A percentile compares a stretch with the other conserved stretches of the same genome.
These are phyloP conservation scores for Borovskyia barvae DNA, from an alignment of 208 protist species.

Conservation along the genomic window DNA sequence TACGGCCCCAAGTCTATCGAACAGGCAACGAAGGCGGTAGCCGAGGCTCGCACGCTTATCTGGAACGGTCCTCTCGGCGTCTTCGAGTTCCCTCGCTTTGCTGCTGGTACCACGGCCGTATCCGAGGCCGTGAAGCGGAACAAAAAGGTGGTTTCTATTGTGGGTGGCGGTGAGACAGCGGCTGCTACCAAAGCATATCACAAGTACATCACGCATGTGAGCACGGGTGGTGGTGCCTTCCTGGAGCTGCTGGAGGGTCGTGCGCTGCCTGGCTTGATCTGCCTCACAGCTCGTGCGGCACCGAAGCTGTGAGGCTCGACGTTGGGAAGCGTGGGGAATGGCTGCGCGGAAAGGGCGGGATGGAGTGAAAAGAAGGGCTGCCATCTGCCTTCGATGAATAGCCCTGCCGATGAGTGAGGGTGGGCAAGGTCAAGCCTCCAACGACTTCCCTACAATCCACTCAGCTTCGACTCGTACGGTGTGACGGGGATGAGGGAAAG, in stretches of 20 bases:
- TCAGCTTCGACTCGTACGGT: no score
- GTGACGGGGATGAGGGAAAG: no score
- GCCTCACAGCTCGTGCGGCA: conserved; percentile 77
- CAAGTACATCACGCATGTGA: conserved; percentile 96
- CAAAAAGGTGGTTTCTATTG: conserved; percentile 88
- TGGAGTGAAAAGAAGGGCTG: no score
- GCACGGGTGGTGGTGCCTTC: conserved; percentile 99
- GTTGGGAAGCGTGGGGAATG: no score
- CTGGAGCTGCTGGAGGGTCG: conserved; percentile 99
- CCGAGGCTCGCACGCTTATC: conserved; percentile 90
- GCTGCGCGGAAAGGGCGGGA: no score
- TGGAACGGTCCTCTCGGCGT: conserved; percentile 99
- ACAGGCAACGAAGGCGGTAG: conserved; percentile 70
- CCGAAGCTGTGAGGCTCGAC: conserved; percentile 67
- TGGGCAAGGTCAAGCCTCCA: no score
- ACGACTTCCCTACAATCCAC: no score
- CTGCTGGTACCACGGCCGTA: conserved; percentile 80
- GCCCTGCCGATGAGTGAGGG: no score
- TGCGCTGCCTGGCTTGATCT: conserved; percentile 93
- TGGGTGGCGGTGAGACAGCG: conserved; percentile 98
- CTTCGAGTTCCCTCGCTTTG: conserved; percentile 98
- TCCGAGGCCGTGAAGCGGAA: conserved; percentile 75
- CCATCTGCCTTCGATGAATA: no score
- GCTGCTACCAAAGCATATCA: conserved; percentile 89
- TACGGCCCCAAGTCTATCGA: conserved; percentile 93